phyloP scores from a whole-genome alignment of 2,329 filamentous ascomycete species.

The Calonectria pseudoturangicola region DNA sequence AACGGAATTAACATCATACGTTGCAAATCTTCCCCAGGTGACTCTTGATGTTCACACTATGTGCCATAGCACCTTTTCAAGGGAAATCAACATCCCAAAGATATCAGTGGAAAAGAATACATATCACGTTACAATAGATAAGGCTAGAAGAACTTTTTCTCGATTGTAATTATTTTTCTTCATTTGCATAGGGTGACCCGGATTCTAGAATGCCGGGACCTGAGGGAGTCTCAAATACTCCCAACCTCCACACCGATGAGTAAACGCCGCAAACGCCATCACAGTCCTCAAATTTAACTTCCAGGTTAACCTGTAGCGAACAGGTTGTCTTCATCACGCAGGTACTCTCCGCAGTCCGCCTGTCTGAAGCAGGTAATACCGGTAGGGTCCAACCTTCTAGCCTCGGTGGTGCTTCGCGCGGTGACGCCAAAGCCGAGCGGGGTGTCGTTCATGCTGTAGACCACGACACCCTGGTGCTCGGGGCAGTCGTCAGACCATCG shows the following conservation, averaged over 20 bases:
- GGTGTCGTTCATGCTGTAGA: conserved; percentile 93
- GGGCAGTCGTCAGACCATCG: conserved; percentile 94
- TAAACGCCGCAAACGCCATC: conserved; percentile 55
- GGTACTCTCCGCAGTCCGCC: conserved; percentile 94
- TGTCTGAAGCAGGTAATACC: conserved; percentile 93
- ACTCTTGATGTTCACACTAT: not conserved
- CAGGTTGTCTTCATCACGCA: conserved; percentile 85
- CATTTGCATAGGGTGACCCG: not conserved
- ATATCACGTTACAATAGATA: not conserved
- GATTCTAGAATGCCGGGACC: not conserved
- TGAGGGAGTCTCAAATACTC: not conserved
- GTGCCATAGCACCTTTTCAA: too few relatives aligned
- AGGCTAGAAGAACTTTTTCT: not conserved
- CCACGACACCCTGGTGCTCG: conserved; percentile 92
- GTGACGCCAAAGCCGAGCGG: conserved; percentile 96
- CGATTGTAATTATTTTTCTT: not conserved
- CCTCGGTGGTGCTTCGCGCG: conserved; percentile 89
- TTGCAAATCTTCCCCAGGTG: conserved; percentile 43
- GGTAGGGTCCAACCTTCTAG: conserved; percentile 90
- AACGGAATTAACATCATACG: not conserved
- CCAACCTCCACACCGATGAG: conserved; percentile 43
- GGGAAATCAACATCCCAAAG: too few relatives aligned
- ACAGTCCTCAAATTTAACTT: conserved; percentile 35
- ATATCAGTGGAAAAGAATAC: too few relatives aligned
- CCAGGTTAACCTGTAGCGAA: conserved; percentile 71